Base-by-base conservation (phyloP, 805 yeast genomes). In the Saccharomycopsis malanga region DNA sequence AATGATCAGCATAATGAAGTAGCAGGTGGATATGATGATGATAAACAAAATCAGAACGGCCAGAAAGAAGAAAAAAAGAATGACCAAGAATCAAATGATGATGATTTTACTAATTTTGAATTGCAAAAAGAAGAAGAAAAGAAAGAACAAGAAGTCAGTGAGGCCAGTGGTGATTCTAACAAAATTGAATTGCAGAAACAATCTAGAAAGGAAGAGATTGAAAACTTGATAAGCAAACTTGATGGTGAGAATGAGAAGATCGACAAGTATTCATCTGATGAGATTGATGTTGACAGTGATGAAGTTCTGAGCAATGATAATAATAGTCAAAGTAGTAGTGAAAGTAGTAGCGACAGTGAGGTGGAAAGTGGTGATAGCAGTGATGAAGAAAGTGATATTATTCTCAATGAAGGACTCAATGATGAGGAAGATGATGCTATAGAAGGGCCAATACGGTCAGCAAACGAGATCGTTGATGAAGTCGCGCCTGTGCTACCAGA, bases 391-490 rank as follows among this genome's bases (percentile, higher is more conserved):
- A 62, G 52, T 1, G 61, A 50, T 34, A 56, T 35, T 3, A 61
- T 42, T 1, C 45, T 49, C 4, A 52, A 42, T 17, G 64, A 58
- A 15, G 44, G 29, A 10, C 29, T 9, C 12, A 66, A 60, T 5
- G 59, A 55, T 6, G 67, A 56, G 2, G 76, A 71, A 12, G 77
- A 71, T 6, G 78, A 70, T 20, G 69, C 59, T 17, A 61, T 65
- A 3, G 65, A 63, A 1, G 87, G 79, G 0, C 95, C 95, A 0
- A 84, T 91, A 20, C 62, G 69, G 25, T 87, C 97, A 1, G 81
- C 79, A 50, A 83, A 91, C 59, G 98, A 91, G 58, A 63, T 81
- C 2, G 54, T 65, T 0, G 87, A 86, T 45, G 95, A 82, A 56
- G 68, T 66, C 0, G 83, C 87, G 0, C 82, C 83, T 0, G 65